Evolutionary conservation across 1,139 yeast genomes (phyloP), one percentile per base, ranked within the genome.

Genomic region (Protomyces pachydermus): DNA sequence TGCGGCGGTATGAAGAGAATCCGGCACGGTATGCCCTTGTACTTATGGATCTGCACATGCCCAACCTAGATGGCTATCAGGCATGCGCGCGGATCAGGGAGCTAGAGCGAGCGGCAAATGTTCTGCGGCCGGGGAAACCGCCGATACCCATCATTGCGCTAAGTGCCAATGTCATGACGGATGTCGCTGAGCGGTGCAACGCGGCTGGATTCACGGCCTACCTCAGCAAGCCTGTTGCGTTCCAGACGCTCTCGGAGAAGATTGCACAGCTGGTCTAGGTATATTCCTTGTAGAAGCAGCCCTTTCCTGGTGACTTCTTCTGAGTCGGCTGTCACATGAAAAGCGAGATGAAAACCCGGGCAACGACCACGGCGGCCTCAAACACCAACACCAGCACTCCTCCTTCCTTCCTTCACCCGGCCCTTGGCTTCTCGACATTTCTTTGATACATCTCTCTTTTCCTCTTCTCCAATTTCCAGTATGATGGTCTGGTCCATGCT

Each of bases 151-250:
- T 93, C 67, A 93, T 93, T 57, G 98, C 97, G 0, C 82, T 93
- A 65, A 91, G 97, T 0, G 98, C 98, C 0, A 91, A 88, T 78
- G 97, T 97, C 0, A 97, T 91, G 75, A 89, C 88, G 68, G 86
- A 93, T 64, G 93, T 91, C 71, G 90, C 88, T 60, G 86, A 85
- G 69, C 95, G 85, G 67, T 91, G 98, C 75, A 73, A 88, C 60
- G 86, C 82, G 32, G 84, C 86, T 37, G 98, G 98, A 3, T 91
- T 93, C 97, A 80, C 86, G 69, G 93, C 95, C 16, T 93, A 91
- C 74, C 79, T 93, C 70, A 83, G 96, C 3, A 93, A 93, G 71
- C 98, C 98, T 0, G 63, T 62, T 14, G 57, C 65, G 14, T 65
- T 65, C 54, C 37, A 54, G 32, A 60, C 64, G 4, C 54, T 60